Base-by-base conservation (phyloP, 2,329 filamentous ascomycete genomes). In the Sphaerulina musiva region DNA sequence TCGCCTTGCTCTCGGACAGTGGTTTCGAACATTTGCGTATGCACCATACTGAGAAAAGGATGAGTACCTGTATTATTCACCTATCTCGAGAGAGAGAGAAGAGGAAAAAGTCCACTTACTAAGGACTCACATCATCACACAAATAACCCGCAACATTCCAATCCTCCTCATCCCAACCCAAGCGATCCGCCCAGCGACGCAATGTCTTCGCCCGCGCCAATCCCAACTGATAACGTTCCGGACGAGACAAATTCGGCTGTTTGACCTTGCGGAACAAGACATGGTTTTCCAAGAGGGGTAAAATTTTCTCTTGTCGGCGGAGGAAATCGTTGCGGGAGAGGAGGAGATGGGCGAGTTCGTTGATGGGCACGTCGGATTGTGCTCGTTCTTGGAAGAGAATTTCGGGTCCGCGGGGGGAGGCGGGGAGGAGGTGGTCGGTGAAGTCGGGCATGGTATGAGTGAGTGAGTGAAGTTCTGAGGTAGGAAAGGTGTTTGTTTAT, bases 121-220 rank as follows among this genome's bases (percentile, higher is more conserved):
- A 80, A 3, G 77, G 77, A 38, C 72, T 75, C 58, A 79, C 77
- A 63, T 80, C 77, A 55, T 80, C 77, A 41, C 74, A 73, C 8
- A 80, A 69, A 60, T 80, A 79, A 58, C 74, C 73, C 0, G 74
- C 74, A 73, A 80, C 79, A 46, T 70, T 69, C 53, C 75, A 74
- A 54, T 80, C 77, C n/a, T 76, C 74, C 31, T 69, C 62, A 56
- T 72, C 70, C 78, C 78, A 80, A 40, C 66, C 64, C 62, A 78
- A 68, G 55, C 75, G 70, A 47, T 74, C 70, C 6, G 69, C 68
- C 20, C 78, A 64, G 45, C 77, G 70, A 40, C 76, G 70, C 3
- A 80, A 69, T 40, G 73, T 71, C 64, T 80, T 80, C 51, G 75
- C 76, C 54, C 77, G 68, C 9, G 76, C 77, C 14, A 80, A 70